Evolutionary conservation across 2,329 filamentous ascomycete genomes (phyloP).

Genomic region (Cercospora citrullina): DNA sequence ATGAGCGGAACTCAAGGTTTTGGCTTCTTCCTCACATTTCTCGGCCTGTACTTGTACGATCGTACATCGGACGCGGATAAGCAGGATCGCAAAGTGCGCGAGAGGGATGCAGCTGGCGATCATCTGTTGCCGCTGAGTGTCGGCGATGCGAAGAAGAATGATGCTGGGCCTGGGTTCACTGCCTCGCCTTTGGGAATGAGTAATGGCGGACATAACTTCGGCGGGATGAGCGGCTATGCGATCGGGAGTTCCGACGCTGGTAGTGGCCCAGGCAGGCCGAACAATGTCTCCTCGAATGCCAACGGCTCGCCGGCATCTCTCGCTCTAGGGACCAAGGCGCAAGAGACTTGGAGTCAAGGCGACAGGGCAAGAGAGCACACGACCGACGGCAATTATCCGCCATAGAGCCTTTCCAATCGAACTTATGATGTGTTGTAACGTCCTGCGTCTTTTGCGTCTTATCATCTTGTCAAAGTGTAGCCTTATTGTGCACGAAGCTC

Average conservation of each 20-base stretch:
- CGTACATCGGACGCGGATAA: conserved; percentile 85
- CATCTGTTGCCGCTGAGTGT: conserved; percentile 65
- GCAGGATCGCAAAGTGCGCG: conserved; percentile 73
- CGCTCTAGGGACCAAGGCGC: conserved; percentile 77
- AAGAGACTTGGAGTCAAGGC: conserved; percentile 72
- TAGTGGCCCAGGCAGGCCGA: conserved; percentile 29
- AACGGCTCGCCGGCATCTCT: conserved; percentile 47
- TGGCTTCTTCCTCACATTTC: conserved; percentile 84
- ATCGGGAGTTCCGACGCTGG: conserved; percentile 28
- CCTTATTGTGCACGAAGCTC: not conserved
- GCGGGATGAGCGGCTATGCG: conserved; percentile 35
- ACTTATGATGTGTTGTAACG: not conserved
- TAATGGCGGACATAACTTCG: conserved; percentile 23
- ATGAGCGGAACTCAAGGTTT: conserved; percentile 80
- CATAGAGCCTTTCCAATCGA: not conserved
- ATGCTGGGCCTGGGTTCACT: conserved; percentile 32
- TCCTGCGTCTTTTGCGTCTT: not conserved
- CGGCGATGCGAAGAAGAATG: conserved; percentile 37
- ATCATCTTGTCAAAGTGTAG: not conserved
- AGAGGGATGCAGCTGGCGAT: conserved; percentile 60
- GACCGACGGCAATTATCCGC: not conserved
- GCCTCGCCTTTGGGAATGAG: conserved; percentile 27
- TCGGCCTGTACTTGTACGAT: conserved; percentile 94
- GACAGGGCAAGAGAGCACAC: conserved; percentile 38
- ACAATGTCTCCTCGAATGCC: conserved; percentile 16